Conservation (phyloP, 78 protist genomes). For the Dictyostelium brefeldianum region DNA sequence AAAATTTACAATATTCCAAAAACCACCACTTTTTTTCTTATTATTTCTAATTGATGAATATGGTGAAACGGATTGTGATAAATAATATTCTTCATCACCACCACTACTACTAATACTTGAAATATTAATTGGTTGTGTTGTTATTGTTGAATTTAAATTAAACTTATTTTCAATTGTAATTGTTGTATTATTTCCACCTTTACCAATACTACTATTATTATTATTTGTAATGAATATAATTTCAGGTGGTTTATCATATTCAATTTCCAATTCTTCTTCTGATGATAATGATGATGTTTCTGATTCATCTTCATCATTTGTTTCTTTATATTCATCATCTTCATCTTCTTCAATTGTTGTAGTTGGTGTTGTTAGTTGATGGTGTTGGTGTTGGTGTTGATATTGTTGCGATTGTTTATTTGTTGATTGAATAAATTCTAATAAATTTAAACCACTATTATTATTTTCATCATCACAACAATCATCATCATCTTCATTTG, state of each 20-base stretch:
- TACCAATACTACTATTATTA: too few relatives aligned
- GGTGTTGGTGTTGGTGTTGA: neutral
- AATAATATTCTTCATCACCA: neutral
- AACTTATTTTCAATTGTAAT: neutral
- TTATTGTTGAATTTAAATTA: neutral
- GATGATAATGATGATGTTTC: slow-evolving; percentile 14
- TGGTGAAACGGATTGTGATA: neutral
- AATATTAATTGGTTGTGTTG: neutral
- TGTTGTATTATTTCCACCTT: neutral
- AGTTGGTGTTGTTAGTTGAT: neutral
- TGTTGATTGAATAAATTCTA: too few relatives aligned
- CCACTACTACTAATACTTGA: too few relatives aligned
- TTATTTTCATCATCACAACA: neutral
- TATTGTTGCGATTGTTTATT: neutral
- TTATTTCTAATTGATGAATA: neutral
- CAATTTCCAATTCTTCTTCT: slow-evolving; percentile 16
- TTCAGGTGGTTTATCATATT: slow-evolving; percentile 30
- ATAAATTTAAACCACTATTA: neutral
- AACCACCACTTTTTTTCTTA: neutral
- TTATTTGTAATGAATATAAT: neutral
- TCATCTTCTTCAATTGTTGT: neutral
- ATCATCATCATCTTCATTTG: neutral
- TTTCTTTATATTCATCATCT: neutral
- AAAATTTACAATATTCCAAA: neutral
- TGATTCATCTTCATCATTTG: neutral